Conservation (phyloP, 345 rosid species). For the Citrus mangshanensis region DNA sequence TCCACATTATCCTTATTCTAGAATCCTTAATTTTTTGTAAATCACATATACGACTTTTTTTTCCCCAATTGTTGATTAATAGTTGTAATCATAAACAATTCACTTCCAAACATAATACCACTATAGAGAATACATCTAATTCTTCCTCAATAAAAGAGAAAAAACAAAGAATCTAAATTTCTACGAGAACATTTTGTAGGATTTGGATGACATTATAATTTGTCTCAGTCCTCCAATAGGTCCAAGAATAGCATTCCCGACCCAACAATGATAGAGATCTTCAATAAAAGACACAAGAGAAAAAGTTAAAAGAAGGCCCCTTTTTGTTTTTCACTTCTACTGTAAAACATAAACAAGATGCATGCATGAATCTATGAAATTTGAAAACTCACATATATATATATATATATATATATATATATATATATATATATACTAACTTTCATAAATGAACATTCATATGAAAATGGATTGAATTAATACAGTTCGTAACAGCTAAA, state of each 20-base stretch:
- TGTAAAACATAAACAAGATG: neutral
- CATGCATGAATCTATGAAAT: neutral
- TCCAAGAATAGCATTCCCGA: conserved; percentile 2
- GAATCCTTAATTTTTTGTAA: too few species aligned
- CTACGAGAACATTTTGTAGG: conserved; percentile 18
- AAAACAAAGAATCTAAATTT: neutral
- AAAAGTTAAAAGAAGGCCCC: neutral
- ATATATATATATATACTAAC: too few species aligned
- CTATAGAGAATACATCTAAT: neutral
- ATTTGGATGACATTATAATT: conserved; percentile 12
- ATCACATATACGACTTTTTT: too few species aligned
- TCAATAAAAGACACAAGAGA: neutral
- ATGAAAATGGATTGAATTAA: too few species aligned
- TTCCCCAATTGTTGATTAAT: too few species aligned
- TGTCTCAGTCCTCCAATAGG: conserved; percentile 22
- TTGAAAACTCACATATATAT: too few species aligned
- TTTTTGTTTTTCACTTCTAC: neutral
- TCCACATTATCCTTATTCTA: too few species aligned
- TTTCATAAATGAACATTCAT: too few species aligned
- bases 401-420: too few species aligned
- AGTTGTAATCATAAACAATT: too few species aligned
- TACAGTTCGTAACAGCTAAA: too few species aligned
- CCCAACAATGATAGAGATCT: conserved; percentile 15
- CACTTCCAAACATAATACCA: too few species aligned
- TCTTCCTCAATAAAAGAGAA: neutral